Evolutionary conservation across 192 early-diverging fungal species (phyloP), one percentile per base, ranked within the genome.

Genomic region (Entrophospora sp.): DNA sequence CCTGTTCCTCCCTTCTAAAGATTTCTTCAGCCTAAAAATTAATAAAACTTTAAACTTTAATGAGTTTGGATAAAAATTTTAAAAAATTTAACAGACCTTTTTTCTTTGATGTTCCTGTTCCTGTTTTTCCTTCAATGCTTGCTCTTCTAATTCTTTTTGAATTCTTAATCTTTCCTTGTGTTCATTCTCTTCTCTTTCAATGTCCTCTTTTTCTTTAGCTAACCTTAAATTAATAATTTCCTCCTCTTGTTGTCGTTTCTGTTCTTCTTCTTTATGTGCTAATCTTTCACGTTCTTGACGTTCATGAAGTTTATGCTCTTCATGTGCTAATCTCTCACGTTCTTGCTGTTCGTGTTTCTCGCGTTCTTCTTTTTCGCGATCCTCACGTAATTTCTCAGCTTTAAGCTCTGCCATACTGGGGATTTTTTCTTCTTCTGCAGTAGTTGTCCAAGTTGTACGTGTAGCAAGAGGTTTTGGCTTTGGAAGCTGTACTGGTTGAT

Each of bases 61-160:
- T n/a, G n/a, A n/a, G n/a, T n/a, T n/a, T n/a, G n/a, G n/a, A n/a
- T n/a, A n/a, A n/a, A n/a, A n/a, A n/a, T n/a, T n/a, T n/a, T n/a
- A n/a, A n/a, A n/a, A n/a, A n/a, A n/a, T n/a, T 40, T 34, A 8
- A 45, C 65, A 61, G 24, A 52, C 32, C 53, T 67, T 27, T 22
- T 64, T 43, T 3, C 64, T 67, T 24, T 73, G 65, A 16, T 53
- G 35, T 62, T 61, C 75, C 60, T 58, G 64, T 43, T 64, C 61
- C 52, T 61, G 66, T 14, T 58, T 49, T 35, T 67, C 57, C 38
- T 52, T n/a, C n/a, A n/a, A n/a, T n/a, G n/a, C 46, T n/a, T 74
- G 62, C 27, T 80, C 75, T 27, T 77, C 77, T 31, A 71, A 71
- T 38, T 62, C 62, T 60, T 68, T 61, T 60, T 67, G 69, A 40